Evolutionary conservation across 2,329 filamentous ascomycete genomes (phyloP), one percentile per base, ranked within the genome.

Genomic region (Stagonosporopsis tanaceti): DNA sequence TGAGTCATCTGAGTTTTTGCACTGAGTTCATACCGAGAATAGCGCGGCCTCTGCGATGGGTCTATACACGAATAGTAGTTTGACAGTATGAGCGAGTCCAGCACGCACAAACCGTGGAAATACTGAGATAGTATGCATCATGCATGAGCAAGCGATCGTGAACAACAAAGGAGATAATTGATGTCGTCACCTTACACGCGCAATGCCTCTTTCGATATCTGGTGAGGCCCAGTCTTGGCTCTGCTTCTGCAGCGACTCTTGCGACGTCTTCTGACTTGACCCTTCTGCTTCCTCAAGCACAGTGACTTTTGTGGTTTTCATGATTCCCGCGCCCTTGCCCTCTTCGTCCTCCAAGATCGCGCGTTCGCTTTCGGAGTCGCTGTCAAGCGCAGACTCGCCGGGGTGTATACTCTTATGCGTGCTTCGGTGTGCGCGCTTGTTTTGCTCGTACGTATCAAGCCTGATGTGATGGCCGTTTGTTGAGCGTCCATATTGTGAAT

Each of bases 331-430:
- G 1, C 53, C 40, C 27, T 67, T 67, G 20, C 60, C 54, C n/a
- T 66, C 65, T 2, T 61, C 60, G 0, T 67, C 63, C 5, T 65
- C 59, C n/a, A 71, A 27, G 6, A 71, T 70, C 2, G 66, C 67
- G 12, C 65, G 62, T 53, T 71, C 68, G 46, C 68, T 71, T 17
- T 70, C 67, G 34, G 64, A 63, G 37, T 70, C 66, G 6, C 52
- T 56, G n/a, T 69, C 66, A 1, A 70, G 47, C n/a, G 63, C 47
- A 14, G 63, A 68, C 28, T 71, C 68, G 6, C 63, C 62, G 5
- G 59, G 48, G 24, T 54, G 50, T 7, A 30, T 28, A 20, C 47
- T 53, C 37, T 53, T 60, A 27, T 40, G 47, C 6, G 48, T 51
- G 14, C 47, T 61, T 30, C 37, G 58, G 42, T 45, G 44, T 2